Evolutionary conservation across 2,329 filamentous ascomycete species (phyloP), one percentile per base, ranked within the genome.

Genomic region (Talaromyces albobiverticillius): DNA sequence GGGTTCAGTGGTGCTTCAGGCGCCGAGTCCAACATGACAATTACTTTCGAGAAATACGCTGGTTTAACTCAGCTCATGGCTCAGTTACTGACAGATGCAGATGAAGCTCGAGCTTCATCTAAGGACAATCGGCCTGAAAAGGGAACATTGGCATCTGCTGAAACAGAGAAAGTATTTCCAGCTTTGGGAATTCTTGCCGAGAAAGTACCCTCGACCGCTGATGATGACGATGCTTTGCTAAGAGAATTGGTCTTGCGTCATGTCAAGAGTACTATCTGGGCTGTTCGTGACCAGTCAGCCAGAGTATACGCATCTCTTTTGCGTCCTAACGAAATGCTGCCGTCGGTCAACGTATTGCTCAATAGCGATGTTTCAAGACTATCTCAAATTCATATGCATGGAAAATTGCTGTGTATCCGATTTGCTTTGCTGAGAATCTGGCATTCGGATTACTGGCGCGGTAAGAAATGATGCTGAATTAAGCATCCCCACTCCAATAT

Each of bases 261-360:
- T 34, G 60, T 76, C n/a, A 68, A 67, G 26, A 75, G 73, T 55
- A 66, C 69, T 1, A 70, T 75, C 14, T 77, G 75, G 75, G 70
- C 72, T 11, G 71, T 78, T 26, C 66, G 75, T 53, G 75, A 77
- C 49, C 75, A 77, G 49, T 73, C 75, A 16, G 75, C 75, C 16
- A 67, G 73, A 43, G 71, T 73, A 11, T 74, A 72, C 60, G 70
- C 71, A 3, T 72, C 70, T 8, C 56, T 76, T 2, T 47, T 75
- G 31, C 66, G 63, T 16, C 63, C 64, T 29, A 54, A 60, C 1
- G 59, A 70, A 14, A 71, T 75, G 32, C 55, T 72, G 1, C 45
- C 60, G 4, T 65, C 64, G 11, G 57, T 70, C n/a, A 55, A 58
- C 10, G 25, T 57, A 8, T 58, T 74, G 16, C 57, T 70, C 14